Base-by-base conservation (phyloP, 495 filamentous ascomycete genomes). In the Platismatia glauca region DNA sequence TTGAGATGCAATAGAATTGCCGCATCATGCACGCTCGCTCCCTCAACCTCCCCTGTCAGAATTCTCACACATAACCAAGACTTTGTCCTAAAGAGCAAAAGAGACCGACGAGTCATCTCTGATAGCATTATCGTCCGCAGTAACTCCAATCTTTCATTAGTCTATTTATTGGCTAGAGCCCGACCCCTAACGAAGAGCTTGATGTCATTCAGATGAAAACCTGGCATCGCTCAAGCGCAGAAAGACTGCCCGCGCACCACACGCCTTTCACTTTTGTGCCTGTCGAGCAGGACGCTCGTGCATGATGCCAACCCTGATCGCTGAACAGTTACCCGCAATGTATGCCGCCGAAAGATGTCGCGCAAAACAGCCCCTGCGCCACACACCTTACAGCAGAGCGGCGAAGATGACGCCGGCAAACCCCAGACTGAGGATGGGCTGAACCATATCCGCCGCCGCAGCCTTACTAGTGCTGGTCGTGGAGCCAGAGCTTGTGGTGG, bases 361-460 rank as follows among this genome's bases (percentile, higher is more conserved):
- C 34, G 20, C 27, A 50, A 11, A 46, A 37, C 13, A 50, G 31
- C 13, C 61, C 24, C 18, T 33, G n/a, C 31, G 18, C 24, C 34
- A 55, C 12, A 16, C 35, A 29, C 41, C 60, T 31, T 75, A 82
- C 71, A 82, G 67, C 66, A 82, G 74, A 68, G 74, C 77, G 70
- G 74, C 76, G 48, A 80, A 71, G 57, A 78, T 69, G 64, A 71
- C 76, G 67, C 75, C 77, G 64, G 77, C 78, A n/a, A 78, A 37
- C 31, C 69, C 70, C 27, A 73, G 66, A 33, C 71, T 67, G 48
- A 79, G 67, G 15, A 63, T 31, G 16, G 67, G 67, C 39, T 69
- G 56, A 6, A 69, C 18, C 34, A 69, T 27, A 29, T 61, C 67
- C 34, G 67, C 64, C 55, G 39, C 60, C 3, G 61, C 48, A 18